These are phyloP conservation scores for Spergularia bocconei DNA, from an alignment of 148 eudicot species.

Conservation along the genomic window DNA sequence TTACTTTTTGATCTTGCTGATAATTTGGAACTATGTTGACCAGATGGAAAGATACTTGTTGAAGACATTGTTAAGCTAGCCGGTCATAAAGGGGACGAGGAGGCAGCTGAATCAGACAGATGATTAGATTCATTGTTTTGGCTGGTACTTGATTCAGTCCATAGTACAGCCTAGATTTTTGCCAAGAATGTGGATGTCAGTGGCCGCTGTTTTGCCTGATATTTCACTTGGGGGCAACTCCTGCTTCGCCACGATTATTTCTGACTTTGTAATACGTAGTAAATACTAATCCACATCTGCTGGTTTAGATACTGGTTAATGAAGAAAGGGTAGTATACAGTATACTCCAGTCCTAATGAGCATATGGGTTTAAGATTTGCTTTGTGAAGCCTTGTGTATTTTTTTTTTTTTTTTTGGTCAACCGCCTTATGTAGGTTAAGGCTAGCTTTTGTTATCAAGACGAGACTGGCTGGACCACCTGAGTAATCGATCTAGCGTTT, in stretches of 20 bases:
- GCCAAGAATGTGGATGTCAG: constrained; percentile 5
- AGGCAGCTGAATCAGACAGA: constrained; percentile 45
- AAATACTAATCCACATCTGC: background rate
- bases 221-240: constrained; percentile 18
- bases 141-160: background rate
- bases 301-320: background rate
- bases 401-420: too few species aligned
- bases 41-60: constrained; percentile 65
- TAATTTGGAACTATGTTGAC: constrained; percentile 1
- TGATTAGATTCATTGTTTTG: constrained; percentile 8
- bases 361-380: background rate
- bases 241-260: constrained; percentile 1
- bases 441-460: too few species aligned
- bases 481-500: too few species aligned
- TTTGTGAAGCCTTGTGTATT: background rate
- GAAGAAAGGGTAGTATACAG: background rate
- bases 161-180: background rate
- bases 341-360: background rate
- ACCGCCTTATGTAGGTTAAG: background rate
- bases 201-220: constrained; percentile 15
- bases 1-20: background rate
- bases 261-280: constrained; percentile 18
- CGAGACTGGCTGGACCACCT: too few species aligned
- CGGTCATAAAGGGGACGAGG: constrained; percentile 42
- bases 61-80: constrained; percentile 71